A percentile compares a stretch with the other conserved stretches of the same genome.
Evolutionary conservation across 495 filamentous ascomycete genomes (phyloP).

Genomic region (Xylaria venustula): DNA sequence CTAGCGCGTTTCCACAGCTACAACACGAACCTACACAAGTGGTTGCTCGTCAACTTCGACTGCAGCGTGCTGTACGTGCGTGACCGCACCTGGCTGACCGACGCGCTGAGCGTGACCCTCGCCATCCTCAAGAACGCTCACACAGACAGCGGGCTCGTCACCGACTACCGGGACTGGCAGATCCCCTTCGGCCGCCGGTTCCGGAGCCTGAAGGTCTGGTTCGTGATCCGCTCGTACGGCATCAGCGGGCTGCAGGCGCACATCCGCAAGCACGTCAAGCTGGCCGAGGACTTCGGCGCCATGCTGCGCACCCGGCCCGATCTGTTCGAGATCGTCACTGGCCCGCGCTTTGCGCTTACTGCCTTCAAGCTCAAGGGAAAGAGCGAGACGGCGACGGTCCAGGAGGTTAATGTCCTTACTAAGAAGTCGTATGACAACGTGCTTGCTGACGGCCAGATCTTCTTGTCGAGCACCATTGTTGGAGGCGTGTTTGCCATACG

Average conservation of each 20-base stretch:
- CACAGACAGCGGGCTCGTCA: constrained; percentile 80
- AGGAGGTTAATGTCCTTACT: constrained; percentile 62
- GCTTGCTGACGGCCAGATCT: constrained; percentile 75
- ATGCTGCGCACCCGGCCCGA: constrained; percentile 59
- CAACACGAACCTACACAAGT: constrained; percentile 97
- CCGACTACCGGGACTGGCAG: constrained; percentile 98
- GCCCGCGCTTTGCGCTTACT: constrained; percentile 76
- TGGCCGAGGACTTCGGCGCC: constrained; percentile 69
- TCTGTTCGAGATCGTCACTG: constrained; percentile 74
- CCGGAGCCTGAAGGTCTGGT: constrained; percentile 92
- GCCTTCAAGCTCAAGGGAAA: constrained; percentile 60
- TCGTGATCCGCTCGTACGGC: constrained; percentile 87
- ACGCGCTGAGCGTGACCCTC: constrained; percentile 73
- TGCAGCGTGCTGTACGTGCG: constrained; percentile 79
- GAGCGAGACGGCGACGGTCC: constrained; percentile 13
- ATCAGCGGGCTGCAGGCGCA: constrained; percentile 72
- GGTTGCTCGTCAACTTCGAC: constrained; percentile 94
- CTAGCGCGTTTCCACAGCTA: constrained; percentile 78
- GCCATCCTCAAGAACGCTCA: constrained; percentile 79
- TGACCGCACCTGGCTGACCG: constrained; percentile 69
- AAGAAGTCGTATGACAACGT: constrained; percentile 76
- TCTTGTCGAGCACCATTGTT: constrained; percentile 75
- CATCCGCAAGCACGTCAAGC: constrained; percentile 61
- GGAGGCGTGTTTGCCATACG: constrained; percentile 79
- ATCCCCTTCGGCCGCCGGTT: constrained; percentile 95